phyloP scores from a whole-genome alignment of 495 filamentous ascomycete species.

The Bacidia rubella region DNA sequence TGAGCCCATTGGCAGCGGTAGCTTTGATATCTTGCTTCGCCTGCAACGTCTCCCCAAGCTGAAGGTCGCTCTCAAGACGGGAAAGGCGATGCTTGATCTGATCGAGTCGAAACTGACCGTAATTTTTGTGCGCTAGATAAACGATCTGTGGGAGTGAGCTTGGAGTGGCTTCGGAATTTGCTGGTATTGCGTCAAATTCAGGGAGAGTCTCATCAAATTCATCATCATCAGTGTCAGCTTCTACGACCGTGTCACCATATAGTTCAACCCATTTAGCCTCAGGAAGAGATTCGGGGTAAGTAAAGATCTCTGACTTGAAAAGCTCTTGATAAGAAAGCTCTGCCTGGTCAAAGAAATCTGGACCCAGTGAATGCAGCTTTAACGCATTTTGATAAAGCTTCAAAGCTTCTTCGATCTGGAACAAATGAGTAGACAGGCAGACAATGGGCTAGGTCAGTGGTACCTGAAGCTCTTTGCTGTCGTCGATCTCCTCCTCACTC shows the following conservation, averaged over 20 bases:
- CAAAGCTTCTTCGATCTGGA: slow-evolving; percentile 81
- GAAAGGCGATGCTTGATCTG: slow-evolving; percentile 36
- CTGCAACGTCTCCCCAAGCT: neutral
- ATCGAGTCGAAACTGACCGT: slow-evolving; percentile 80
- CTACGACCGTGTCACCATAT: slow-evolving; percentile 41
- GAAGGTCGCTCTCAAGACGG: slow-evolving; percentile 5
- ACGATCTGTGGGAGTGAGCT: slow-evolving; percentile 78
- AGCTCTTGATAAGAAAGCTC: slow-evolving; percentile 71
- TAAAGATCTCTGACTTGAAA: slow-evolving; percentile 87
- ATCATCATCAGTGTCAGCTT: slow-evolving; percentile 25
- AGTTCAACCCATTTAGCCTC: slow-evolving; percentile 56
- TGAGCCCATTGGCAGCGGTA: slow-evolving; percentile 24
- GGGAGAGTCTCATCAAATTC: slow-evolving; percentile 31
- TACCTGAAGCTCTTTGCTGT: slow-evolving; percentile 79
- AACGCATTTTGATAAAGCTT: slow-evolving; percentile 90
- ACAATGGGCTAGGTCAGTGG: slow-evolving; percentile 1
- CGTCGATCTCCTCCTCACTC: slow-evolving; percentile 81
- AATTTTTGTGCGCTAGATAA: slow-evolving; percentile 88
- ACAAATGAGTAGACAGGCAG: neutral
- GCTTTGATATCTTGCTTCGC: slow-evolving; percentile 1
- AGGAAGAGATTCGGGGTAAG: slow-evolving; percentile 68
- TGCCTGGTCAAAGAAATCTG: slow-evolving; percentile 59
- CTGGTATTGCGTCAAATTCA: no score
- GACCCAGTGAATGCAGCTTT: slow-evolving; percentile 82
- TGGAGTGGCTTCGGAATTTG: slow-evolving; percentile 47